Evolutionary conservation across 2,329 filamentous ascomycete genomes (phyloP).

Genomic region (Xylariales sp.): DNA sequence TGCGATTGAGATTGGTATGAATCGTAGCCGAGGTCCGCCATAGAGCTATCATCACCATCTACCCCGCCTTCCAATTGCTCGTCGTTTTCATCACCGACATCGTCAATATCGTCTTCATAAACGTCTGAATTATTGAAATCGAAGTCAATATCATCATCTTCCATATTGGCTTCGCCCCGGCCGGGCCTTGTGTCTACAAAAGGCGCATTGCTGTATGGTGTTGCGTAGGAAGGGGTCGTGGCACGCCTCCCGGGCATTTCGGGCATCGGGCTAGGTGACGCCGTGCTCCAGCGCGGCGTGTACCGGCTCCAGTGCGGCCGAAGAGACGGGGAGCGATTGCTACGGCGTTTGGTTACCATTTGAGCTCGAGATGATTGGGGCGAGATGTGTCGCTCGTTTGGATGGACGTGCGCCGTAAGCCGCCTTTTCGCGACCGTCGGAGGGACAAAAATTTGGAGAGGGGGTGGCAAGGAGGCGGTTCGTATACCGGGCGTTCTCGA

Average conservation of each 20-base stretch:
- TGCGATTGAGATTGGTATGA: conserved; percentile 41
- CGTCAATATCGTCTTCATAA: conserved; percentile 51
- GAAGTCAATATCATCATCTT: conserved; percentile 49
- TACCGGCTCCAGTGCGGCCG: conserved; percentile 45
- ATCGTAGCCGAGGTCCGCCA: conserved; percentile 46
- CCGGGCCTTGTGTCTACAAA: conserved; percentile 54
- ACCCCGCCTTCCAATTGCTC: conserved; percentile 47
- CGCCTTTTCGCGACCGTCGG: conserved; percentile 58
- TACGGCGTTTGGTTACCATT: conserved; percentile 56
- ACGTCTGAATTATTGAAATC: conserved; percentile 52
- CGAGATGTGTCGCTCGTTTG: conserved; percentile 54
- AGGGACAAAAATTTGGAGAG: conserved; percentile 53
- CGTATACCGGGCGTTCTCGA: conserved; percentile 63
- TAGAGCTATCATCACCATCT: conserved; percentile 46
- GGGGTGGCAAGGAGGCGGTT: conserved; percentile 64
- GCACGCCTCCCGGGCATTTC: conserved; percentile 51
- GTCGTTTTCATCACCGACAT: conserved; percentile 47
- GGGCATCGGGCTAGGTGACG: conserved; percentile 59
- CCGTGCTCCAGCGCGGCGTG: conserved; percentile 66
- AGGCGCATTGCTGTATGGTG: conserved; percentile 75
- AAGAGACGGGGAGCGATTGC: conserved; percentile 68
- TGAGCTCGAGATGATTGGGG: conserved; percentile 45
- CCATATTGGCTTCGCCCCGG: conserved; percentile 46
- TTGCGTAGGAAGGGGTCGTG: conserved; percentile 76
- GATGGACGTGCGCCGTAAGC: conserved; percentile 57